phyloP scores from a whole-genome alignment of 805 yeast genomes.

The Saccharomyces cerevisiae region DNA sequence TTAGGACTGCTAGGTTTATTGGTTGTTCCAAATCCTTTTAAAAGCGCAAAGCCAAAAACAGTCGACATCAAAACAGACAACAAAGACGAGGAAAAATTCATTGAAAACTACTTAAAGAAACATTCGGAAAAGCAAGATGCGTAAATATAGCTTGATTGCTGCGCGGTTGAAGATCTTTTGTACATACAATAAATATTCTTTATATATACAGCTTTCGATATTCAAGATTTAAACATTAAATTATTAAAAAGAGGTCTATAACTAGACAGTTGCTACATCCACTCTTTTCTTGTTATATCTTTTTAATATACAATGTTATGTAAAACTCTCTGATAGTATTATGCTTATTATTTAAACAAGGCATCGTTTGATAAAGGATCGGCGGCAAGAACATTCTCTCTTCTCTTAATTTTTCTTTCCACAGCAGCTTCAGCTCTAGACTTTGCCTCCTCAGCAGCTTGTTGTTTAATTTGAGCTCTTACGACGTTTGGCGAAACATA shows the following conservation, averaged over 20 bases:
- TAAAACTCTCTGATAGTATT: background rate
- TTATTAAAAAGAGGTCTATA: background rate
- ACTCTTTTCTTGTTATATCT: background rate
- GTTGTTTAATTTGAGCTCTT: conserved; percentile 77
- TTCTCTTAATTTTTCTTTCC: conserved; percentile 63
- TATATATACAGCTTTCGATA: background rate
- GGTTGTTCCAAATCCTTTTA: conserved; percentile 62
- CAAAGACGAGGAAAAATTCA: conserved; percentile 85
- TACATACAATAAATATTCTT: background rate
- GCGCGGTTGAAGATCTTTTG: background rate
- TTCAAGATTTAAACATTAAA: background rate
- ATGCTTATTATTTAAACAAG: conserved; percentile 45
- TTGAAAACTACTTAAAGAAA: conserved; percentile 57
- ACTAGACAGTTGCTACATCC: background rate
- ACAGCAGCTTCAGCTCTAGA: conserved; percentile 72
- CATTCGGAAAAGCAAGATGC: conserved; percentile 15
- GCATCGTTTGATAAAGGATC: conserved; percentile 80
- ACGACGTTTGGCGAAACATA: conserved; percentile 93
- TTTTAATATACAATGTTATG: background rate
- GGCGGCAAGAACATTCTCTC: conserved; percentile 63
- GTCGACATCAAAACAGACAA: conserved; percentile 70
- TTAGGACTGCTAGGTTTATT: conserved; percentile 58
- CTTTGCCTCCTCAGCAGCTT: conserved; percentile 72
- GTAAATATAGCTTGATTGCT: background rate
- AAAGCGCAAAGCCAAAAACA: conserved; percentile 46